Evolutionary conservation across 164 flowering plant genomes (phyloP).

Genomic region (Protea cynaroides): DNA sequence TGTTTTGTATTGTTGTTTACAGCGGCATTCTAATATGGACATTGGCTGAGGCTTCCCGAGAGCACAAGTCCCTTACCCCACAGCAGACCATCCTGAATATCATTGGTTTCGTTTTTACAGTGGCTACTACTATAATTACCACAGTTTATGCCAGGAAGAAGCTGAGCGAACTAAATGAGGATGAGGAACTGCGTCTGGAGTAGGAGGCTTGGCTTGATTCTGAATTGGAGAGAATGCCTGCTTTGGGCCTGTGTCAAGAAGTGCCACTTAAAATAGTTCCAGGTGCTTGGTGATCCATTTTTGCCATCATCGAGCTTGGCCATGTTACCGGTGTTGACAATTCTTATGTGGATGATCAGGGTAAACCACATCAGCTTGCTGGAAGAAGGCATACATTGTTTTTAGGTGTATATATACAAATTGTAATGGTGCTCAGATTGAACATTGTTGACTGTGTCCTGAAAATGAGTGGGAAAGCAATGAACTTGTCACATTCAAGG

Average conservation of each 20-base stretch:
- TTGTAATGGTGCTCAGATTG: too few relatives aligned
- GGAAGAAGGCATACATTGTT: background rate
- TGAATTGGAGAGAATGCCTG: background rate
- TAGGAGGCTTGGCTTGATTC: conserved; percentile 14
- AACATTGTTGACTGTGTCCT: too few relatives aligned
- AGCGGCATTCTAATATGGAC: conserved; percentile 75
- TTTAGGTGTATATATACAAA: too few relatives aligned
- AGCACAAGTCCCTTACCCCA: conserved; percentile 39
- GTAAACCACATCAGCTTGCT: background rate
- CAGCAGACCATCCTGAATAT: conserved; percentile 53
- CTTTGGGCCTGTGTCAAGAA: background rate
- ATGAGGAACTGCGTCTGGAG: conserved; percentile 45
- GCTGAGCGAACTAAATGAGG: conserved; percentile 46
- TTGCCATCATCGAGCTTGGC: background rate
- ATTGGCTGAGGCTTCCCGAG: conserved; percentile 73
- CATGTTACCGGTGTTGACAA: background rate
- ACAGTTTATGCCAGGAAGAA: conserved; percentile 68
- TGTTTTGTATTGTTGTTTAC: conserved; percentile 11
- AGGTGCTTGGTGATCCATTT: background rate
- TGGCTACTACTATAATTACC: conserved; percentile 47
- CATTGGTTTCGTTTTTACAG: conserved; percentile 51
- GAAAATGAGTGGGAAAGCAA: too few relatives aligned
- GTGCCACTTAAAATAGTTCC: background rate
- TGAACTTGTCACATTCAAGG: too few relatives aligned
- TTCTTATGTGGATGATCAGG: background rate